phyloP scores from a whole-genome alignment of 805 yeast species.

The Sungouiozyma intestinalis region DNA sequence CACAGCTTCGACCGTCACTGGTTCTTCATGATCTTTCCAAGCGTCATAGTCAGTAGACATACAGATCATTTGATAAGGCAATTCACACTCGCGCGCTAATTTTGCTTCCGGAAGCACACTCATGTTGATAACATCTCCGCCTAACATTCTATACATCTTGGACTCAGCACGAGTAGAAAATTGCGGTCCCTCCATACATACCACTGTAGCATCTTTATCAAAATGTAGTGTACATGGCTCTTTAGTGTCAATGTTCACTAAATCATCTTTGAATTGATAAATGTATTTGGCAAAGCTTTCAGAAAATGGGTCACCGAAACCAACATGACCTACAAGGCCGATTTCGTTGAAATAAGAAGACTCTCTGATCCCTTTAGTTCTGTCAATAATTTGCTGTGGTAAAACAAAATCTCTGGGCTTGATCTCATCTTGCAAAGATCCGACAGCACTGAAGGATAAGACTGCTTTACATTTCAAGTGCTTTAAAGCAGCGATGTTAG shows the following conservation, averaged over 20 bases:
- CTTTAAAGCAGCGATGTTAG: conserved; percentile 94
- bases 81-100: conserved; percentile 94
- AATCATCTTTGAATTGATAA: conserved; percentile 44
- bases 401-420: conserved; percentile 93
- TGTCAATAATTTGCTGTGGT: conserved; percentile 91
- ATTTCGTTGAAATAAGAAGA: conserved; percentile 75
- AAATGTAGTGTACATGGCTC: conserved; percentile 60
- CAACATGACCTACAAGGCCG: conserved; percentile 95
- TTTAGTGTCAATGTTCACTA: conserved; percentile 41
- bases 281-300: conserved; percentile 56
- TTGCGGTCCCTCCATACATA: conserved; percentile 99
- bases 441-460: conserved; percentile 91
- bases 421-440: conserved; percentile 82
- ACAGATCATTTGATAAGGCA: conserved; percentile 94
- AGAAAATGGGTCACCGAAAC: conserved; percentile 96
- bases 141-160: conserved; percentile 72
- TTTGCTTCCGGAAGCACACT: conserved; percentile 95
- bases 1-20: conserved; percentile 96
- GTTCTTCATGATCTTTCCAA: conserved; percentile 91
- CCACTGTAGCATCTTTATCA: conserved; percentile 65
- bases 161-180: conserved; percentile 97
- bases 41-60: conserved; percentile 99
- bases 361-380: conserved; percentile 90
- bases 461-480: conserved; percentile 77
- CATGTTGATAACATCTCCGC: conserved; percentile 95